These are phyloP conservation scores for Epichloe elymi DNA, from an alignment of 2,329 filamentous ascomycete species.

Conservation along the genomic window DNA sequence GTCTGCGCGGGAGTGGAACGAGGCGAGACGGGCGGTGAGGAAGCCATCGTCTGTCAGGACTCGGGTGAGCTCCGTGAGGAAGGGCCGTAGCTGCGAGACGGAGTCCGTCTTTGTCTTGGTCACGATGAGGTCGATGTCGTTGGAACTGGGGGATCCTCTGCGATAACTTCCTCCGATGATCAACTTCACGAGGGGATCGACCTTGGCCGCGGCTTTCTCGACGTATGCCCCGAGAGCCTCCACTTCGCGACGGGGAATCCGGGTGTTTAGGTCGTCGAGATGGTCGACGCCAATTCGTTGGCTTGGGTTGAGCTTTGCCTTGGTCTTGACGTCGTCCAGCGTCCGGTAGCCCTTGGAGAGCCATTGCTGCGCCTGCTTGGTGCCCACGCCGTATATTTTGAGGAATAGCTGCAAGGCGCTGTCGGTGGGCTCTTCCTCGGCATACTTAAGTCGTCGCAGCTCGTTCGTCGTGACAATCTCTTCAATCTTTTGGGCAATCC, in stretches of 20 bases:
- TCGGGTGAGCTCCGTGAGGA: constrained; percentile 51
- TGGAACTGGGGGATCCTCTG: constrained; percentile 57
- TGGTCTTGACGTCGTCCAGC: constrained; percentile 53
- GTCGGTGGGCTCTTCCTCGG: constrained; percentile 53
- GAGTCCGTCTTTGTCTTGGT: constrained; percentile 49
- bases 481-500: constrained; percentile 74
- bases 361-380: constrained; percentile 60
- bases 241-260: constrained; percentile 70
- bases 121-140: constrained; percentile 78
- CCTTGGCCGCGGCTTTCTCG: constrained; percentile 36
- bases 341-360: constrained; percentile 58
- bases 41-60: constrained; percentile 49
- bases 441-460: constrained; percentile 59
- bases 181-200: constrained; percentile 54
- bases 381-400: constrained; percentile 67
- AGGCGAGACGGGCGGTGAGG: constrained; percentile 56
- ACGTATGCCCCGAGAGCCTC: constrained; percentile 55
- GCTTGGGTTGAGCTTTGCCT: constrained; percentile 50
- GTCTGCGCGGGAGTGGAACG: constrained; percentile 28
- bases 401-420: constrained; percentile 55
- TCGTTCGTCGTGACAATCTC: constrained; percentile 69
- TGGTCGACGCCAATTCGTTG: constrained; percentile 68
- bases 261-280: constrained; percentile 63
- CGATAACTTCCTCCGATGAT: constrained; percentile 78
- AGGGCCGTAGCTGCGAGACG: constrained; percentile 42